Evolutionary conservation across 305 asterid genomes (phyloP), one percentile per base, ranked within the genome.

Genomic region (Solanum hybrid): DNA sequence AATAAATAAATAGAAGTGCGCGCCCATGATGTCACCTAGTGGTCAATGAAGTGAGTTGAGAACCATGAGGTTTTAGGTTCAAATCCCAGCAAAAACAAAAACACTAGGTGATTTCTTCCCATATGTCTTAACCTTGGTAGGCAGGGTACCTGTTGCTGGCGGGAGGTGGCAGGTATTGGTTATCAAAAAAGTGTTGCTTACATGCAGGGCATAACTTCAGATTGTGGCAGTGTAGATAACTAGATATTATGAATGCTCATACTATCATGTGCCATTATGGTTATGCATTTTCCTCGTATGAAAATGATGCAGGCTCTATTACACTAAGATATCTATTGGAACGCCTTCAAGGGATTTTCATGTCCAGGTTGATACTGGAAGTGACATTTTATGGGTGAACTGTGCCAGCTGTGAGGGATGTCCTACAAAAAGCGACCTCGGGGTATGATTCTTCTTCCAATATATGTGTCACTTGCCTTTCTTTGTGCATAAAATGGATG

Each of bases 301-400:
- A 11, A 31, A 90, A 87, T 57, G 69, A 80, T 61, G 18, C 97
- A 97, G 99, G 96, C 98, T 98, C 57, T 98, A 97, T 92, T 98
- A 92, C 93, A 96, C 99, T 75, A 97, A 91, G 93, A 92, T 98
- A 91, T 90, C 97, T 16, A 95, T 98, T 61, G 99, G 99, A 79
- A 94, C 94, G 92, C 99, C 99, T 94, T 95, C 99, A 31, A 91
- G 90, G 87, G 98, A 97, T 86, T 98, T 94, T 90, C 95, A 96
- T 80, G 98, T 97, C 89, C 99, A 98, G 93, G 98, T 98, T 4
- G 99, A 98, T 90, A 98, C 99, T 8, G 99, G 99, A 89, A 98
- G 99, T 93, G 99, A 98, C 93, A 97, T 96, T 83, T 91, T 97
- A 87, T 98, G 99, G 99, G 95, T 98, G 91, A 98, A 98, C 88